These are phyloP conservation scores for Chaetomium tenue DNA, from an alignment of 495 filamentous ascomycete genomes.

Conservation along the genomic window DNA sequence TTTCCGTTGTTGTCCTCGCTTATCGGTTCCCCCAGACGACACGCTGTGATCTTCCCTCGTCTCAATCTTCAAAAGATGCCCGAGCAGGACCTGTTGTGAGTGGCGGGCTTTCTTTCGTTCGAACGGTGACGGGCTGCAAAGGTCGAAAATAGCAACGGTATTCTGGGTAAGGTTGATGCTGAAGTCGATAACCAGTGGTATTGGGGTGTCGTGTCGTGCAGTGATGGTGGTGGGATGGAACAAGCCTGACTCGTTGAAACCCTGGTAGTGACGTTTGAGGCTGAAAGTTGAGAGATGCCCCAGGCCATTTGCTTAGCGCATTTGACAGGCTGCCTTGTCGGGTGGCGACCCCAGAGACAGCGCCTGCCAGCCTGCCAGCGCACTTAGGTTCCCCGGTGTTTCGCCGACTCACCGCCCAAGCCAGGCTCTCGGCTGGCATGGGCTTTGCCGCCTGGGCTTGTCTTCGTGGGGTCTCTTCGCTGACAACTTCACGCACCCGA, in stretches of 20 bases:
- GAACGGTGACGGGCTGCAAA: no score
- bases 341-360: not conserved
- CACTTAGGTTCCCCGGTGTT: slow-evolving; percentile 11
- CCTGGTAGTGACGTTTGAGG: no score
- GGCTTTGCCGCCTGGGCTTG: not conserved
- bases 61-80: not conserved
- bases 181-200: no score
- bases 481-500: not conserved
- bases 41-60: not conserved
- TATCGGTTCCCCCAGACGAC: not conserved
- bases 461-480: not conserved
- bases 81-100: slow-evolving; percentile 21
- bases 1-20: not conserved
- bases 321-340: no score
- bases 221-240: no score
- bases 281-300: no score
- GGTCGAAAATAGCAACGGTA: no score
- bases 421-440: not conserved
- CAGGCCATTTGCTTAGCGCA: no score
- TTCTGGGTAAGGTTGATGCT: no score
- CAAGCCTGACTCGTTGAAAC: no score
- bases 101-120: slow-evolving; percentile 17
- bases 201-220: no score
- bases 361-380: not conserved
- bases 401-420: slow-evolving; percentile 20